Base-by-base conservation (phyloP, 805 yeast genomes). In the Zygoascus tannicola region DNA sequence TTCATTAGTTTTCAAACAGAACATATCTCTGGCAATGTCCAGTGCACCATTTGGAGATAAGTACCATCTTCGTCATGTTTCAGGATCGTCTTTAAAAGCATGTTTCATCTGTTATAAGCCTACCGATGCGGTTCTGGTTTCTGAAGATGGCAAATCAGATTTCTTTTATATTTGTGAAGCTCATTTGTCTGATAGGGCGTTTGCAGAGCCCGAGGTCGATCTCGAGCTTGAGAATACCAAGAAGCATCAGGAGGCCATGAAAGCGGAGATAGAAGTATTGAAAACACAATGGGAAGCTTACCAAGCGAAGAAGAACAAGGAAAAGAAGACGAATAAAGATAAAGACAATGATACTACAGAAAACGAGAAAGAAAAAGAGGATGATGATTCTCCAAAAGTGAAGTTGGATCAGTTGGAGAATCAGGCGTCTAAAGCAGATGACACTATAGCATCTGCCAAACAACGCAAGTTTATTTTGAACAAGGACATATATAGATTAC, bases 21-120 rank as follows among this genome's bases (percentile, higher is more conserved):
- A n/a, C n/a, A n/a, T n/a, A n/a, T n/a, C n/a, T n/a, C n/a, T n/a
- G n/a, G n/a, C 30, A 8, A 26, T 26, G 30, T 8, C 30, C 30
- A 12, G 10, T 7, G 30, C 30, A 32, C 67, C 66, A 49, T 57
- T 66, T 53, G 51, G 52, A 33, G 74, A 76, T 56, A 58, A 60
- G 21, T 76, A 76, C 55, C 62, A 58, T 18, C 56, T 64, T 32
- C 64, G 78, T 38, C 56, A 56, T 26, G 81, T 76, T 10, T 73
- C 77, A 0, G 69, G 62, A 3, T 45, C 57, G 12, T 67, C 69
- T 44, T 50, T 70, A 32, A 66, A 66, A 50, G 65, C 80, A 0
- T 77, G 82, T 52, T 52, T 55, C 35, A 57, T 76, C 12, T 77
- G 82, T 63, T 75, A 67, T 56, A 71, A 72, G 47, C 79, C 81